These are phyloP conservation scores for Fusarium buxicola DNA, from an alignment of 2,329 filamentous ascomycete species.

Conservation along the genomic window DNA sequence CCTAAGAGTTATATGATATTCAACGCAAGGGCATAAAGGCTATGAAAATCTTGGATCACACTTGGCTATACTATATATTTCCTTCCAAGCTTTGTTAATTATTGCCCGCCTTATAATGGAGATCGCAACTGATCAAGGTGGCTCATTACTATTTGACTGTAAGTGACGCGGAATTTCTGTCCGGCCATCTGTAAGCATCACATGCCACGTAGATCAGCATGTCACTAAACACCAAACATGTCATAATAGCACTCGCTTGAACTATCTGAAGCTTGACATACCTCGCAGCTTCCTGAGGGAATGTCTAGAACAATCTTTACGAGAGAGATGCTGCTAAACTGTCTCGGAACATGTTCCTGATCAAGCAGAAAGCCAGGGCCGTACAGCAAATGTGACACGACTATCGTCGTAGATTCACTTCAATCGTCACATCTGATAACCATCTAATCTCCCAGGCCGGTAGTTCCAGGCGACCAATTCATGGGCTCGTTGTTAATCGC, in stretches of 20 bases:
- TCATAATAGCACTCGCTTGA: background rate
- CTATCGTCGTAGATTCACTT: background rate
- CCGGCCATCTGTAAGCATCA: background rate
- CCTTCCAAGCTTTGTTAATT: too few species aligned
- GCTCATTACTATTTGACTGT: too few species aligned
- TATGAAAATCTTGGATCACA: too few species aligned
- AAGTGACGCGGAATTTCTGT: too few species aligned
- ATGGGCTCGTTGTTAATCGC: background rate
- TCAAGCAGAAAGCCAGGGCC: background rate
- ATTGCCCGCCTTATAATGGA: too few species aligned
- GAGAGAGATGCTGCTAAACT: too few species aligned
- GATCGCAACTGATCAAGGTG: too few species aligned
- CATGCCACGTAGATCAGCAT: slow-evolving; percentile 18
- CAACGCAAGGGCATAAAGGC: too few species aligned
- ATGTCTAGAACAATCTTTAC: too few species aligned
- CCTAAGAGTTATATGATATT: too few species aligned
- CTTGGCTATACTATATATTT: too few species aligned
- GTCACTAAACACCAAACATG: background rate
- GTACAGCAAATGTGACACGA: background rate
- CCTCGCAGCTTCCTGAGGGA: too few species aligned
- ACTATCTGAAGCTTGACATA: background rate
- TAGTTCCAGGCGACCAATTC: slow-evolving; percentile 5
- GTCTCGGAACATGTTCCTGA: background rate
- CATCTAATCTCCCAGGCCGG: slow-evolving; percentile 8
- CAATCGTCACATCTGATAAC: slow-evolving; percentile 6